A percentile compares a stretch with the other conserved stretches of the same genome.
phyloP scores from a whole-genome alignment of 495 filamentous ascomycete genomes.

The Ascodesmis nigricans region DNA sequence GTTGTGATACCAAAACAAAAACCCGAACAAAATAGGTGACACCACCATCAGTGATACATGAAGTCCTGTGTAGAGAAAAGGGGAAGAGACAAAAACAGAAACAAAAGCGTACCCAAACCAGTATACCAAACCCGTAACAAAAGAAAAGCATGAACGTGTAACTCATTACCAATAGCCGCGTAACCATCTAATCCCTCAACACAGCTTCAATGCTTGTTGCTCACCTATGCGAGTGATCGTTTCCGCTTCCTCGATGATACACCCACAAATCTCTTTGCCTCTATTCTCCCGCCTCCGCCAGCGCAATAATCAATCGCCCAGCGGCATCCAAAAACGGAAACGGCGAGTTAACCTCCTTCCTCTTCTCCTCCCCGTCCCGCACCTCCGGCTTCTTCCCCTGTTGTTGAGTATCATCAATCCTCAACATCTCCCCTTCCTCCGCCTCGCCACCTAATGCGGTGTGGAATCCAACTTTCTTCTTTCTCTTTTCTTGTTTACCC shows the following conservation, averaged over 20 bases:
- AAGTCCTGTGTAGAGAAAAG: no score
- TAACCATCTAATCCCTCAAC: no score
- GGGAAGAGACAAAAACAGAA: no score
- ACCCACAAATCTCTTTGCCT: no score
- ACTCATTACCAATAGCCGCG: neutral
- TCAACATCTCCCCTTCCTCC: constrained; percentile 2
- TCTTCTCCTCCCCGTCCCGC: constrained; percentile 39
- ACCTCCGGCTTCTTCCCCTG: constrained; percentile 25
- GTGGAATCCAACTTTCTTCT: constrained; percentile 23
- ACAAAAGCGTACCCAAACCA: no score
- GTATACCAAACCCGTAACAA: no score
- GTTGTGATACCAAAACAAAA: no score
- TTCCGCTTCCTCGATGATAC: no score
- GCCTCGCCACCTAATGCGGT: constrained; percentile 15
- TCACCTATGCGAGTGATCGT: no score
- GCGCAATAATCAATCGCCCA: constrained; percentile 48
- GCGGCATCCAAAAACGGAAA: constrained; percentile 64
- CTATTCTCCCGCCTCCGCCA: constrained; percentile 39
- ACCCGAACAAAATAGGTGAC: no score
- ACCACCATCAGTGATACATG: no score
- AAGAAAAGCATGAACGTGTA: neutral
- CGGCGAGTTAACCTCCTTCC: constrained; percentile 53
- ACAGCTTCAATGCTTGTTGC: no score
- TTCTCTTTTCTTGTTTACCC: constrained; percentile 20
- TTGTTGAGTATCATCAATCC: constrained; percentile 3